Evolutionary conservation across 2,329 filamentous ascomycete genomes (phyloP).

Genomic region (Ascosphaera aggregata): DNA sequence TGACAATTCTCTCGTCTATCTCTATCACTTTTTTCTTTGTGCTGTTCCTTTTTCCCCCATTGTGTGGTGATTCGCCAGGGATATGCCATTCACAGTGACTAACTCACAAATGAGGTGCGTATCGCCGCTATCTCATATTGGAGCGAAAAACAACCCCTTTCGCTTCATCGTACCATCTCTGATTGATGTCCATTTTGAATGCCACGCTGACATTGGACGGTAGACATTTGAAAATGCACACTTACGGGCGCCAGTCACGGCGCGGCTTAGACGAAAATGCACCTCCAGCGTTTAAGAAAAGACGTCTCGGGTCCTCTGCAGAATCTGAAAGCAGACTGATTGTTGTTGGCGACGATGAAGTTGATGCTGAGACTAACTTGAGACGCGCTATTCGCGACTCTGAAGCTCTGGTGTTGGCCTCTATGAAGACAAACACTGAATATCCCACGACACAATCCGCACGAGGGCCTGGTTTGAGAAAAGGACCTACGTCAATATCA

Average conservation of each 20-base stretch:
- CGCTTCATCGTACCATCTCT: neutral
- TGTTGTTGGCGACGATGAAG: constrained; percentile 10
- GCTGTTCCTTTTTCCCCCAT: constrained; percentile 2
- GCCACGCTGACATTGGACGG: neutral
- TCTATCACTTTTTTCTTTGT: neutral
- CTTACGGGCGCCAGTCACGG: constrained; percentile 24
- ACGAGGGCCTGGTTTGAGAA: neutral
- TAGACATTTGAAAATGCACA: constrained; percentile 26
- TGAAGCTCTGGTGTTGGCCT: neutral
- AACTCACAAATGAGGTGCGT: constrained; percentile 26
- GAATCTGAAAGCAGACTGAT: neutral
- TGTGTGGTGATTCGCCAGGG: constrained; percentile 11
- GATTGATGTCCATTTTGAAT: neutral
- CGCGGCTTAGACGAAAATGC: constrained; percentile 24
- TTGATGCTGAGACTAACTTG: constrained; percentile 21
- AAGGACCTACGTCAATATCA: neutral
- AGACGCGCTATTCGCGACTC: constrained; percentile 26
- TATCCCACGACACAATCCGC: neutral
- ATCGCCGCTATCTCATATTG: constrained; percentile 1
- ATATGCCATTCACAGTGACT: constrained; percentile 27
- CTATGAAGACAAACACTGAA: neutral
- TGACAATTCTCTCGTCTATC: neutral
- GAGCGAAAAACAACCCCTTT: constrained; percentile 2
- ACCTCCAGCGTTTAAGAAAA: constrained; percentile 20
- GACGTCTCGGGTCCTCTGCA: constrained; percentile 16